Conservation (phyloP, 768 basidiomycete species). For the Lentinula edodes region DNA sequence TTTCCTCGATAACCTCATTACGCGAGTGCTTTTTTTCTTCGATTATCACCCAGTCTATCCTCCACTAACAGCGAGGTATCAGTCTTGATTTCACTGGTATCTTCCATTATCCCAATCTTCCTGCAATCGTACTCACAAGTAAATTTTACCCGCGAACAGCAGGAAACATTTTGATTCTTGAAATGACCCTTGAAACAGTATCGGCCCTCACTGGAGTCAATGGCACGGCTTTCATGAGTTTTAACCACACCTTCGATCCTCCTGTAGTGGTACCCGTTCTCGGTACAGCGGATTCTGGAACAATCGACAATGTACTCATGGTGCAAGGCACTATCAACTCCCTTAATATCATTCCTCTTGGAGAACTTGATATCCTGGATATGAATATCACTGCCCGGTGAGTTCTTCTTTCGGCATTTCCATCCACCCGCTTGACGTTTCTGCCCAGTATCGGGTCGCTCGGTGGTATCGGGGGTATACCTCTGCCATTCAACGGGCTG, state of each 20-base stretch:
- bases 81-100: slow-evolving; percentile 34
- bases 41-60: too few relatives aligned
- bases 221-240: slow-evolving; percentile 49
- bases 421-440: background rate
- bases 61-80: background rate
- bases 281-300: slow-evolving; percentile 53
- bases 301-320: slow-evolving; percentile 48
- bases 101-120: background rate
- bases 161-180: slow-evolving; percentile 38
- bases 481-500: slow-evolving; percentile 28
- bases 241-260: slow-evolving; percentile 49
- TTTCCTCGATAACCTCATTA: slow-evolving; percentile 27
- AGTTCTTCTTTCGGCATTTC: slow-evolving; percentile 1
- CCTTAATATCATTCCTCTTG: slow-evolving; percentile 49
- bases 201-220: slow-evolving; percentile 42
- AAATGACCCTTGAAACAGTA: slow-evolving; percentile 39
- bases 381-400: slow-evolving; percentile 34
- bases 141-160: slow-evolving; percentile 16
- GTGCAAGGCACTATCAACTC: slow-evolving; percentile 45
- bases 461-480: slow-evolving; percentile 26
- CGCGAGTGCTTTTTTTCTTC: slow-evolving; percentile 18
- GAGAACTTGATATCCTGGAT: slow-evolving; percentile 44
- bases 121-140: background rate
- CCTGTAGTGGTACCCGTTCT: slow-evolving; percentile 46
- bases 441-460: slow-evolving; percentile 24